Evolutionary conservation across 2,329 filamentous ascomycete species (phyloP), one percentile per base, ranked within the genome.

Genomic region (Penicillium italicum): DNA sequence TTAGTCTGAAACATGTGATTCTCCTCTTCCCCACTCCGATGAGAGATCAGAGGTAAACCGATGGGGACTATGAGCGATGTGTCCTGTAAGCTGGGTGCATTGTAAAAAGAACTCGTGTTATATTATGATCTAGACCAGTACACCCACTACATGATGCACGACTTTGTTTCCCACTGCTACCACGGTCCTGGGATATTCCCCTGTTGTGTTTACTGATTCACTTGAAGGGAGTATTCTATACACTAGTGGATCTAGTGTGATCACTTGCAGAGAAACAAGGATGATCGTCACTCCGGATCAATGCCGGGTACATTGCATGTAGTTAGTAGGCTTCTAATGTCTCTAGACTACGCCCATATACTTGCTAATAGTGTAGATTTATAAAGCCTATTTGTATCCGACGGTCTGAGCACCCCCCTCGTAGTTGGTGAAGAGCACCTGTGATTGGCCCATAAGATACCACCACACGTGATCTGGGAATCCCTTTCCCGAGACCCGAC

Each of bases 391-490:
- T 41, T 41, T 50, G 37, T 41, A 38, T 48, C 46, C 24, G 41
- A 60, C 36, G 50, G 53, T 52, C 50, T 26, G 49, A 51, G 14
- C 50, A 31, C 41, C 41, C 9, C 9, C 41, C 16, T 49, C n/a
- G 33, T 30, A 26, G 42, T 47, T 30, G 30, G 30, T 14, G 18
- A 50, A 26, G 5, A 50, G 26, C 20, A 20, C 40, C 20, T 34
- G 48, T 41, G 40, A 60, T 64, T 61, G 62, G 53, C 49, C 53
- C 6, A 44, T 61, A 59, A 46, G 7, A 7, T 24, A 18, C 9
- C 18, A 4, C 14, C 24, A 16, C 61, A 66, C 68, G 70, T 73
- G 72, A 73, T 67, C 53, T 43, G 42, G 55, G 60, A 61, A 53
- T 58, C 48, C 55, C 62, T 65, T 57, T 30, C 34, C 64, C 63